Evolutionary conservation across 768 basidiomycete species (phyloP), one percentile per base, ranked within the genome.

Genomic region (Lepiota venenata): DNA sequence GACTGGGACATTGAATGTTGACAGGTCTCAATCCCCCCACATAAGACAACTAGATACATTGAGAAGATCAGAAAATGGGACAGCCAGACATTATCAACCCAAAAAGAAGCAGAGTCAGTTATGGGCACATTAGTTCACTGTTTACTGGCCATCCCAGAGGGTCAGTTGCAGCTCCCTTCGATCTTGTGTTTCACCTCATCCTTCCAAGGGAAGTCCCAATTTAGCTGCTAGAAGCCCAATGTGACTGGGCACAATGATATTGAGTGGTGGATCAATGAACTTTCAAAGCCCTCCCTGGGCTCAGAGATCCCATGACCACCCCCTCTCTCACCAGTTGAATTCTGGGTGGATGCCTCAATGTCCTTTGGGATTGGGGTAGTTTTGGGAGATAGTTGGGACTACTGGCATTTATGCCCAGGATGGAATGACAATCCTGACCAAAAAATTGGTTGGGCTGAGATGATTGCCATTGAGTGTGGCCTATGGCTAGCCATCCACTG

Each of bases 321-420:
- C 1, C 52, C 56, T 0, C 15, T 57, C 0, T 27, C 15, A 71
- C 72, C 3, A 73, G 74, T 50, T 70, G 71, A 0, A n/a, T n/a
- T n/a, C n/a, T n/a, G n/a, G n/a, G n/a, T n/a, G n/a, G n/a, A n/a
- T n/a, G n/a, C n/a, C n/a, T 74, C 70, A 0, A 75, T 71, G 0
- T 61, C 58, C 0, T 75, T 68, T 68, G 75, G 75, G 9, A 68
- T 78, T 27, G 74, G 76, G 1, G 29, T 76, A 3, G 27, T 69
- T 4, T 41, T 67, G 8, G 58, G 57, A 0, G 47, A 45, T 1
- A 18, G 35, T 1, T 77, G 72, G 72, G 65, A 58, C 9, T 64
- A 68, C 0, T 74, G 63, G 60, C 40, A 39, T 11, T 60, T 68
- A 0, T 3, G 2, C 1, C 36, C 39, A 0, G 54, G 38, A 3